phyloP scores from a whole-genome alignment of 495 filamentous ascomycete genomes.

The Tuber melanosporum region DNA sequence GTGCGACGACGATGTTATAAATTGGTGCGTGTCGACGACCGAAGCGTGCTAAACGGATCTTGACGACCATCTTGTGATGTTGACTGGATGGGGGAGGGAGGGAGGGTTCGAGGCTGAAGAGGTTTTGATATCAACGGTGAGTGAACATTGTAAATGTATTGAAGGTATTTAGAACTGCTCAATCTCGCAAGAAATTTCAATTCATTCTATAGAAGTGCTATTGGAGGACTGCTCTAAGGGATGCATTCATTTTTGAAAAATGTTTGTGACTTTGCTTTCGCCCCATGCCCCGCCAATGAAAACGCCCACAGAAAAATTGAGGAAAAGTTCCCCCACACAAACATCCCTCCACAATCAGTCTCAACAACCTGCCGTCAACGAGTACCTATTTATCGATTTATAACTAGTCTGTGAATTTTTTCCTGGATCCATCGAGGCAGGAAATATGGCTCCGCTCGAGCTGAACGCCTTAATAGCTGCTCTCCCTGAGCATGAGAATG shows the following conservation, averaged over 20 bases:
- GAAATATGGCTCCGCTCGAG: slow-evolving; percentile 36
- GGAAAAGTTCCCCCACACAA: slow-evolving; percentile 6
- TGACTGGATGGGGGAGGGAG: background rate
- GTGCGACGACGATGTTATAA: slow-evolving; percentile 95
- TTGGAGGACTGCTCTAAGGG: background rate
- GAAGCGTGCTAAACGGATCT: slow-evolving; percentile 88
- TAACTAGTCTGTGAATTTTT: background rate
- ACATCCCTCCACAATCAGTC: background rate
- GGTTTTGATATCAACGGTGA: background rate
- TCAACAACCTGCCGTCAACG: background rate
- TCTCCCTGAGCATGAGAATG: slow-evolving; percentile 54
- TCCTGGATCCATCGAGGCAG: background rate
- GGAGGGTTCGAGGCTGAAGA: background rate
- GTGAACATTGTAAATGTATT: background rate
- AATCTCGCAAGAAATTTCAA: slow-evolving; percentile 16
- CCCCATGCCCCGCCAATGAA: background rate
- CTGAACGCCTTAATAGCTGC: slow-evolving; percentile 49
- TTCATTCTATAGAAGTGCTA: background rate
- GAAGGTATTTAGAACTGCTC: background rate
- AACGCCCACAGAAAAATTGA: slow-evolving; percentile 5
- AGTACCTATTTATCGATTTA: background rate
- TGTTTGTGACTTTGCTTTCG: slow-evolving; percentile 32
- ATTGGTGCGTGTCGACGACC: slow-evolving; percentile 77
- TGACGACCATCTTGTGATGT: slow-evolving; percentile 70
- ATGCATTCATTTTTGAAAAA: slow-evolving; percentile 7